Conservation (phyloP, 2,329 filamentous ascomycete species). For the Kalmusia sp. region DNA sequence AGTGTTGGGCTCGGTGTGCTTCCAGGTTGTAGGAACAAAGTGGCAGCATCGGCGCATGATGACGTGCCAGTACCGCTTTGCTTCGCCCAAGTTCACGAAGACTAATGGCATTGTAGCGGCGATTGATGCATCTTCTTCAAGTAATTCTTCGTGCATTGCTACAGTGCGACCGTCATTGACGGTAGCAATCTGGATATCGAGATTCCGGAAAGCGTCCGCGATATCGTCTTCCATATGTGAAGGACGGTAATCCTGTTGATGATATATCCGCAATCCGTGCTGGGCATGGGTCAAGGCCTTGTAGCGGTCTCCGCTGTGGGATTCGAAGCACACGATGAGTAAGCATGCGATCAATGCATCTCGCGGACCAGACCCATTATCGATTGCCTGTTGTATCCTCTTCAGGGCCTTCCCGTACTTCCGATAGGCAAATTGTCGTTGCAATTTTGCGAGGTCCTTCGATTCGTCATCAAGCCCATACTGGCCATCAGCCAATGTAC, state of each 20-base stretch:
- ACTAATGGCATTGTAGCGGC: conserved; percentile 8
- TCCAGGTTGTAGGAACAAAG: conserved; percentile 18
- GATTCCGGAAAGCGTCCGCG: conserved; percentile 19
- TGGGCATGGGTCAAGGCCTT: conserved; percentile 13
- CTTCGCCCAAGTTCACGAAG: conserved; percentile 12
- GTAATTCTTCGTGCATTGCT: conserved; percentile 5
- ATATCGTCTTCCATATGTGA: conserved; percentile 19
- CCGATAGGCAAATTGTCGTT: conserved; percentile 19
- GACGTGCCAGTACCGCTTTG: conserved; percentile 16
- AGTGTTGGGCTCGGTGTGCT: conserved; percentile 3
- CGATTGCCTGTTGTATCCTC: conserved; percentile 17
- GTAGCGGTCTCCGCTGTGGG: conserved; percentile 18
- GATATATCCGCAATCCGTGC: conserved; percentile 16
- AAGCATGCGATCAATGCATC: conserved; percentile 18
- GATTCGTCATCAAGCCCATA: not conserved
- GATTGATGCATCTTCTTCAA: conserved; percentile 10
- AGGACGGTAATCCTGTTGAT: conserved; percentile 7
- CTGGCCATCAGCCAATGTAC: not conserved
- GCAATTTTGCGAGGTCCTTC: conserved; percentile 14
- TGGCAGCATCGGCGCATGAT: conserved; percentile 16
- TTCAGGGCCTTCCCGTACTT: conserved; percentile 18
- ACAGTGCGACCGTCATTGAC: conserved; percentile 11
- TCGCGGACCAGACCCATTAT: conserved; percentile 11
- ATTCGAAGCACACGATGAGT: conserved; percentile 20
- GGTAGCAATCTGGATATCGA: conserved; percentile 18